phyloP scores from a whole-genome alignment of 1,284 basidiomycete genomes.

The Cystobasidium slooffiae region DNA sequence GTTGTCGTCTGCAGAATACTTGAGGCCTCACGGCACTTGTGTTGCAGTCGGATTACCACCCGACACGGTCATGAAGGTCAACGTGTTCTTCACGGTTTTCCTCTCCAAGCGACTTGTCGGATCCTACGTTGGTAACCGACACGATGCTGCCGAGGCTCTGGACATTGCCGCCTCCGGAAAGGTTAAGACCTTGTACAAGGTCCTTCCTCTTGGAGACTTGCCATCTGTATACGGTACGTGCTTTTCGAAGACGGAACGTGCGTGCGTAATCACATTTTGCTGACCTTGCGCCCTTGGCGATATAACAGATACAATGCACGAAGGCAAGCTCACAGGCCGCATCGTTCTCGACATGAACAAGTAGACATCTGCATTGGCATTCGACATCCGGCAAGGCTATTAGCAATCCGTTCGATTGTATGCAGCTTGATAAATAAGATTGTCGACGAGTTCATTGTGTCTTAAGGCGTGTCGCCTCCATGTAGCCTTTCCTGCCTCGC shows the following conservation, averaged over 20 bases:
- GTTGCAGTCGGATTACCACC: constrained; percentile 47
- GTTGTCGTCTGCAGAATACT: constrained; percentile 22
- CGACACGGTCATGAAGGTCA: constrained; percentile 50
- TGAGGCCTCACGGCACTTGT: constrained; percentile 45
- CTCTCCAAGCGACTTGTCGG: constrained; percentile 66
- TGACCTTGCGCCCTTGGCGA: neutral
- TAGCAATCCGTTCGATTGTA: too few species aligned
- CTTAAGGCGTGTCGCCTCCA: too few species aligned
- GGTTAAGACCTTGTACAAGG: constrained; percentile 60
- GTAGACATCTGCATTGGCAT: neutral
- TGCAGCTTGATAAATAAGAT: too few species aligned
- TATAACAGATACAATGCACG: constrained; percentile 49
- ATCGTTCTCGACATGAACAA: constrained; percentile 54
- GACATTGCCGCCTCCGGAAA: constrained; percentile 70
- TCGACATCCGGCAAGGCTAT: too few species aligned
- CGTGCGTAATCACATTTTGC: too few species aligned
- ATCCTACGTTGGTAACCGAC: constrained; percentile 74
- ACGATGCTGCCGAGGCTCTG: constrained; percentile 74
- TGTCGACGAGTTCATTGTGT: too few species aligned
- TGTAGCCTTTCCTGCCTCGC: too few species aligned
- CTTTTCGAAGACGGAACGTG: neutral
- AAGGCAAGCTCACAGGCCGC: constrained; percentile 54
- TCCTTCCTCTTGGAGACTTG: constrained; percentile 32
- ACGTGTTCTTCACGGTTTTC: constrained; percentile 76
- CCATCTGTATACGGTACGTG: constrained; percentile 42